Base-by-base conservation (phyloP, 179 eudicot genomes). In the Corrigiola litoralis region DNA sequence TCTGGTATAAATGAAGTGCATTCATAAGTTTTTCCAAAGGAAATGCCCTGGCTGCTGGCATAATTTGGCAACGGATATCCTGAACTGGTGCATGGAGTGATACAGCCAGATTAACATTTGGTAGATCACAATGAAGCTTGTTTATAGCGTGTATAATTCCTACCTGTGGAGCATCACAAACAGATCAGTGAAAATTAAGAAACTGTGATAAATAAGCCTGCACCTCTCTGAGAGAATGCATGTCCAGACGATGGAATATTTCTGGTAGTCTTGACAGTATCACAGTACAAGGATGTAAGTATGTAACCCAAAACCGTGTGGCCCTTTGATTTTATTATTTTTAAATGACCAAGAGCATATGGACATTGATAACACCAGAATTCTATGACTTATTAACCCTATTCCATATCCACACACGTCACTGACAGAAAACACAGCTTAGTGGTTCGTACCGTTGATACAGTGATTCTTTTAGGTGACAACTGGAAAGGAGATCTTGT, bases 31-130 rank as follows among this genome's bases (percentile, higher is more conserved):
- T 94, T 50, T 73, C 87, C 75, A 94, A 73, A 69, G 99, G 99
- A 77, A 94, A 94, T 52, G 97, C 99, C 73, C 97, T 77, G 38
- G 99, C 99, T 8, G 97, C 96, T 40, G 99, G 99, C 99, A 94
- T 94, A 67, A 94, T 94, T 68, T 88, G 91, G 77, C 97, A 94
- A 44, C 99, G 97, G 55, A 94, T 86, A 38, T 88, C 97, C 74
- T 94, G 99, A 67, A 94, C 87, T 17, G 99, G 99, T 61, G 99
- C 99, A 78, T 94, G 99, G 50, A 94, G 79, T 64, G 99, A 94
- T 32, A 94, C 99, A 32, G 99, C 99, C 61, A 94, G 79, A 75
- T 94, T 94, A 54, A 88, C 47, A 63, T 79, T 81, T 57, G 99
- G 99, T 36, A 94, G 51, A 69, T 94, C 99, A 7, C 32, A 4